Percentiles rank a stretch among this genome's conserved stretches.
phyloP scores from a whole-genome alignment of 306 rosid species.

The Trifolium fragiferum region DNA sequence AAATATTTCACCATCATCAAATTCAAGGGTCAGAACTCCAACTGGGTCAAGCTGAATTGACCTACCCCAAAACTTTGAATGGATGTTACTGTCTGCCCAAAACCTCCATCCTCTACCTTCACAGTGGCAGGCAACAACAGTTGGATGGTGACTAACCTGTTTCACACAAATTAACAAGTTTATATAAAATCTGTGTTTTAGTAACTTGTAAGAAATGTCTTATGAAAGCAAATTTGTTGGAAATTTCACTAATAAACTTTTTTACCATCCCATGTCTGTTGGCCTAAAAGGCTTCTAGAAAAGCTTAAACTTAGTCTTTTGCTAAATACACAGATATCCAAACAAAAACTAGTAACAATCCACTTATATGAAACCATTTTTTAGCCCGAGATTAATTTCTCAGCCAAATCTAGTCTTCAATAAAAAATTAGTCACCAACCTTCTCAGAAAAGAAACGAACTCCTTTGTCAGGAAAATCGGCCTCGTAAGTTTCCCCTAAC shows the following conservation, averaged over 20 bases:
- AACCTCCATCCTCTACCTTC: conserved; percentile 99
- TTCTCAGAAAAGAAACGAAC: conserved; percentile 96
- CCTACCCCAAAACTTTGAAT: conserved; percentile 93
- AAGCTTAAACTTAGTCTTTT: not conserved
- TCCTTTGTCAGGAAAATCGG: conserved; percentile 91
- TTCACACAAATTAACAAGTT: conserved; percentile 34
- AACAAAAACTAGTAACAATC: conserved; percentile 21
- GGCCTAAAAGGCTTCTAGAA: not conserved
- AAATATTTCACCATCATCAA: conserved; percentile 95
- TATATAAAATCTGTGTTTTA: not conserved
- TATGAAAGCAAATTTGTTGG: not conserved
- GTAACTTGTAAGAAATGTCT: conserved; percentile 8
- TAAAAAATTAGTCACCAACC: conserved; percentile 54
- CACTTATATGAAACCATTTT: not conserved
- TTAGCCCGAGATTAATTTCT: conserved; percentile 4
- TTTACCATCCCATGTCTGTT: not conserved
- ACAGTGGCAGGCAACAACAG: conserved; percentile 97
- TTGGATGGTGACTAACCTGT: conserved; percentile 99
- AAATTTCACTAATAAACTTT: not conserved
- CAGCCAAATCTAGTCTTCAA: conserved; percentile 28
- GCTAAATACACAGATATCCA: not conserved
- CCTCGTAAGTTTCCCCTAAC: conserved; percentile 99
- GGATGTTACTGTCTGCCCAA: conserved; percentile 97
- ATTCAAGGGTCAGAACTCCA: conserved; percentile 82
- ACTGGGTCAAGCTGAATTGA: conserved; percentile 98